phyloP scores from a whole-genome alignment of 192 early-diverging fungal species.

The Chytriomyces sp. region DNA sequence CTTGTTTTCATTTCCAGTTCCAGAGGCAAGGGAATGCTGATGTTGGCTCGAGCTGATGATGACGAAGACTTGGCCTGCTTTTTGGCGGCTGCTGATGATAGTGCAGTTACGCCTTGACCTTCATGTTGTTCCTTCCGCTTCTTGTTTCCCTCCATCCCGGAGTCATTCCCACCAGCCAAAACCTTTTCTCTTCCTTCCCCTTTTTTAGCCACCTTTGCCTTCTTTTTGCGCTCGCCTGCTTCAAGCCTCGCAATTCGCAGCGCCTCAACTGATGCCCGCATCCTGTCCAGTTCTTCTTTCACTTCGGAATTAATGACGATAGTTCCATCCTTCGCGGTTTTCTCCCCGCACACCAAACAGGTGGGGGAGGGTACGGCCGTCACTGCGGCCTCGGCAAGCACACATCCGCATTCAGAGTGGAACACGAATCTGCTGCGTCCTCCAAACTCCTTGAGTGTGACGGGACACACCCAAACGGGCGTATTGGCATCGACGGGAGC shows the following conservation, averaged over 20 bases:
- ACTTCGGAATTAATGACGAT: slow-evolving; percentile 70
- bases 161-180: slow-evolving; percentile 24
- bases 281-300: slow-evolving; percentile 61
- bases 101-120: not conserved
- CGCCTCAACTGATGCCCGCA: slow-evolving; percentile 58
- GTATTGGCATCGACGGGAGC: not conserved
- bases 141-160: slow-evolving; percentile 22
- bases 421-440: not conserved
- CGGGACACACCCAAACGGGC: slow-evolving; percentile 63
- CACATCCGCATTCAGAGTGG: slow-evolving; percentile 58
- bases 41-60: slow-evolving; percentile 24
- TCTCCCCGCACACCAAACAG: slow-evolving; percentile 69
- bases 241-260: slow-evolving; percentile 55
- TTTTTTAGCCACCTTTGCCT: slow-evolving; percentile 37
- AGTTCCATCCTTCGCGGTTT: slow-evolving; percentile 57
- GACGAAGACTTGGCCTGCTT: slow-evolving; percentile 11
- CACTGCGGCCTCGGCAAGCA: slow-evolving; percentile 75
- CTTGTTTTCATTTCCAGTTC: slow-evolving; percentile 32
- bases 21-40: slow-evolving; percentile 52
- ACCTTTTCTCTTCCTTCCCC: not conserved
- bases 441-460: slow-evolving; percentile 60
- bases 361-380: slow-evolving; percentile 59
- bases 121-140: slow-evolving; percentile 43
- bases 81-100: slow-evolving; percentile 18
- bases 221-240: slow-evolving; percentile 42